Conservation (phyloP, 306 rosid species). For the Mucuna pruriens region DNA sequence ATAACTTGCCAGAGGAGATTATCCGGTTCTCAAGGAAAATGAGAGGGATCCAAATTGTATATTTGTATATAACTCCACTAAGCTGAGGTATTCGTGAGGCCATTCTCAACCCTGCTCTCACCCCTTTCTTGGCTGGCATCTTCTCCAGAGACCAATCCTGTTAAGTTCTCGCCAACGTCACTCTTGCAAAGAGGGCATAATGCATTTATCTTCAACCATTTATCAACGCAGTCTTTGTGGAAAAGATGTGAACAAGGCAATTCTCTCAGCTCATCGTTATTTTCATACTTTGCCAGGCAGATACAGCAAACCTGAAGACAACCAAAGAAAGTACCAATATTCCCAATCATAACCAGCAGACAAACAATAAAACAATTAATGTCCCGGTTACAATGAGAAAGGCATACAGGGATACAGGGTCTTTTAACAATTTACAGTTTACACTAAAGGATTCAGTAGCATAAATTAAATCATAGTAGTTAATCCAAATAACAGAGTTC, state of each 20-base stretch:
- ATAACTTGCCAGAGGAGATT: slow-evolving; percentile 21
- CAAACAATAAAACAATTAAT: not conserved
- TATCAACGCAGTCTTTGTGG: slow-evolving; percentile 95
- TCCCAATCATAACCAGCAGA: slow-evolving; percentile 23
- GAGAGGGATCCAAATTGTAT: slow-evolving; percentile 30
- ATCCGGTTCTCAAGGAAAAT: slow-evolving; percentile 32
- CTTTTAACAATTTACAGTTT: not conserved
- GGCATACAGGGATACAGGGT: not conserved
- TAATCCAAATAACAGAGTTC: no score
- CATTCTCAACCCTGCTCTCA: slow-evolving; percentile 47
- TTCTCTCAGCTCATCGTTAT: slow-evolving; percentile 89
- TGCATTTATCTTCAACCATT: slow-evolving; percentile 94
- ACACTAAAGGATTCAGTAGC: not conserved
- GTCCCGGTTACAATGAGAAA: slow-evolving; percentile 8
- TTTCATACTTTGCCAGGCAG: slow-evolving; percentile 85
- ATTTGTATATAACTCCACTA: slow-evolving; percentile 31
- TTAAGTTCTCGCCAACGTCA: slow-evolving; percentile 66
- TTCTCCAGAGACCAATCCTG: slow-evolving; percentile 47
- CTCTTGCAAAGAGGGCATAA: slow-evolving; percentile 92
- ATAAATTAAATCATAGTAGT: not conserved
- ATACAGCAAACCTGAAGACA: slow-evolving; percentile 87
- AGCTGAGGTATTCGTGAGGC: slow-evolving; percentile 35
- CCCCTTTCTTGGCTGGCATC: slow-evolving; percentile 54
- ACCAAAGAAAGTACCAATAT: slow-evolving; percentile 26
- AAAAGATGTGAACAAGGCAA: slow-evolving; percentile 92